Conservation (phyloP, 495 filamentous ascomycete species). For the Aspergillus affinis region DNA sequence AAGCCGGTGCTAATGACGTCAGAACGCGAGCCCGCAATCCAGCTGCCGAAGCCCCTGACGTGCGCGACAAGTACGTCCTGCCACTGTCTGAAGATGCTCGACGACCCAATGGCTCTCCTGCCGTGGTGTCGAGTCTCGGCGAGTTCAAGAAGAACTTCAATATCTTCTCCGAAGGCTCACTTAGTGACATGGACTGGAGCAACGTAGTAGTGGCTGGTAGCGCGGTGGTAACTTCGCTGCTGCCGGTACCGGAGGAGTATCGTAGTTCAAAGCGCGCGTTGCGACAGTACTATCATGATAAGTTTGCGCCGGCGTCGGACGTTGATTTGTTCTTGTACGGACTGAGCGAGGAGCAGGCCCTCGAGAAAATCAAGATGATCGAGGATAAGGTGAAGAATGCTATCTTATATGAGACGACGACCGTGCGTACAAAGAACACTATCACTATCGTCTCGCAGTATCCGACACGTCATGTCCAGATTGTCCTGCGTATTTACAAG, state of each 20-base stretch:
- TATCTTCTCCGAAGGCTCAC: slow-evolving; percentile 68
- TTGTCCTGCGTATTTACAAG: slow-evolving; percentile 81
- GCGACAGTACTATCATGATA: slow-evolving; percentile 75
- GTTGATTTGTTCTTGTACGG: slow-evolving; percentile 84
- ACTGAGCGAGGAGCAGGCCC: slow-evolving; percentile 65
- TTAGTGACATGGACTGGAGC: slow-evolving; percentile 68
- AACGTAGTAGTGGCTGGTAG: slow-evolving; percentile 78
- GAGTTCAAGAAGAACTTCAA: slow-evolving; percentile 76
- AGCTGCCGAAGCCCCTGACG: slow-evolving; percentile 54
- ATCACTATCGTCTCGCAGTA: slow-evolving; percentile 83
- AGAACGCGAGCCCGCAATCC: slow-evolving; percentile 64
- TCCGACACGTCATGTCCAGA: slow-evolving; percentile 76
- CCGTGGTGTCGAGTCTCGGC: slow-evolving; percentile 60
- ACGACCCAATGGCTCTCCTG: slow-evolving; percentile 58
- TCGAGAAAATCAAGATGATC: slow-evolving; percentile 80
- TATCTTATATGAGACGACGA: slow-evolving; percentile 73
- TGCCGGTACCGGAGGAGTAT: slow-evolving; percentile 68
- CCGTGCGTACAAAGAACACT: slow-evolving; percentile 76
- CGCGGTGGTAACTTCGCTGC: slow-evolving; percentile 69
- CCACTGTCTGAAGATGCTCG: slow-evolving; percentile 58
- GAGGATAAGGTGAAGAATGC: slow-evolving; percentile 67
- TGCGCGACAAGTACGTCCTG: slow-evolving; percentile 70
- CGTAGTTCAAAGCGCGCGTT: slow-evolving; percentile 58
- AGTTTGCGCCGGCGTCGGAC: slow-evolving; percentile 77
- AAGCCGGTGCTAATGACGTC: slow-evolving; percentile 51